Evolutionary conservation across 768 basidiomycete species (phyloP).

Genomic region (Mycena crocata): DNA sequence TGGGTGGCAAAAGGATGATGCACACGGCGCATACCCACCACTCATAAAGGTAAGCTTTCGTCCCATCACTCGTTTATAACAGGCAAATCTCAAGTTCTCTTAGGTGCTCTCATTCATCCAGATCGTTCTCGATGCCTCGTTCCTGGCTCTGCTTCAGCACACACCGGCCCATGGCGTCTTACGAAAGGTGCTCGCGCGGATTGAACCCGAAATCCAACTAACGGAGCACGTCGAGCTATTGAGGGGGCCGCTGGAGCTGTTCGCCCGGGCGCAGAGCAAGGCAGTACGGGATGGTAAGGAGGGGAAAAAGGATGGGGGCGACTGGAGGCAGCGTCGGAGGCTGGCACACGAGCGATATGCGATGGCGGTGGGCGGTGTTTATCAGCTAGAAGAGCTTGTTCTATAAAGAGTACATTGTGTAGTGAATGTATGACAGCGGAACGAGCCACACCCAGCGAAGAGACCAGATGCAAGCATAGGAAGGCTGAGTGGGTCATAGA

Average conservation of each 20-base stretch:
- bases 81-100: not conserved
- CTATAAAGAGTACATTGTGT: conserved; percentile 47
- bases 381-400: conserved; percentile 78
- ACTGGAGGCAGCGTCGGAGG: conserved; percentile 67
- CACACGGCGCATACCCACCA: conserved; percentile 52
- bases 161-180: conserved; percentile 68
- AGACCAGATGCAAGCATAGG: conserved; percentile 16
- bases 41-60: conserved; percentile 52
- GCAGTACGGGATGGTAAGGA: conserved; percentile 55
- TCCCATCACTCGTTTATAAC: not conserved
- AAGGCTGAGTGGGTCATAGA: conserved; percentile 29
- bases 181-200: conserved; percentile 57
- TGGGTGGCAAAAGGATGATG: conserved; percentile 37
- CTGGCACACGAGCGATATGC: conserved; percentile 63
- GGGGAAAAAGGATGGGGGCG: conserved; percentile 48
- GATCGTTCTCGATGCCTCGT: conserved; percentile 76
- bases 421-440: conserved; percentile 34
- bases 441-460: conserved; percentile 32
- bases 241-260: conserved; percentile 72
- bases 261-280: conserved; percentile 65
- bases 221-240: conserved; percentile 65
- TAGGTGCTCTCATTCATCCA: conserved; percentile 74
- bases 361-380: conserved; percentile 66
- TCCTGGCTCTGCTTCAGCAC: conserved; percentile 75
- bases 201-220: conserved; percentile 67